These are phyloP conservation scores for Immersiella caudata DNA, from an alignment of 495 filamentous ascomycete genomes.

Conservation along the genomic window DNA sequence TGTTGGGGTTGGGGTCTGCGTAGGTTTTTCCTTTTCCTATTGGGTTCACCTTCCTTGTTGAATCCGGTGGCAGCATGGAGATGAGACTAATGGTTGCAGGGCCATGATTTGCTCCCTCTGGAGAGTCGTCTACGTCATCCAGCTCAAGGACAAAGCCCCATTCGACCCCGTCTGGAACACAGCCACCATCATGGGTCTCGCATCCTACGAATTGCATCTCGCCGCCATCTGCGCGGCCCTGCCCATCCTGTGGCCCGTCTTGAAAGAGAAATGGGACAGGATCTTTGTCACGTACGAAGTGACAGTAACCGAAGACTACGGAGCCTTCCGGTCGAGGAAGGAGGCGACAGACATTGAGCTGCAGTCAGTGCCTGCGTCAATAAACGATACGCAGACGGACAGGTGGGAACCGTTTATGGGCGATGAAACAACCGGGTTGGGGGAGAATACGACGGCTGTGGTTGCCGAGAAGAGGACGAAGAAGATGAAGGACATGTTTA, in stretches of 20 bases:
- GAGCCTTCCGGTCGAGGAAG: conserved; percentile 1
- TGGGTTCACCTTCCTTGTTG: background rate
- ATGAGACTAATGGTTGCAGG: conserved; percentile 17
- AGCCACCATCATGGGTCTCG: conserved; percentile 21
- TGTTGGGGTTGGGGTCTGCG: conserved; percentile 37
- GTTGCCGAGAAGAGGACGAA: conserved; percentile 15
- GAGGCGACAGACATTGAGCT: conserved; percentile 4
- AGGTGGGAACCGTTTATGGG: conserved; percentile 24
- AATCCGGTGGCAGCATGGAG: background rate
- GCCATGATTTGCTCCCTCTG: conserved; percentile 37
- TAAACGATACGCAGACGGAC: background rate
- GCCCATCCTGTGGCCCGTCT: conserved; percentile 37
- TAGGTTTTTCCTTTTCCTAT: conserved; percentile 19
- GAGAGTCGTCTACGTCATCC: conserved; percentile 36
- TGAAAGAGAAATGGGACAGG: conserved; percentile 17
- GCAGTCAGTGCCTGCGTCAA: background rate
- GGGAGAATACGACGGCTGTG: conserved; percentile 18
- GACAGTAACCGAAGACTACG: conserved; percentile 16
- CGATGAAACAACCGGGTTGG: conserved; percentile 22
- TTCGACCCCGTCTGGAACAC: conserved; percentile 41
- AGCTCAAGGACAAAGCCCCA: conserved; percentile 17
- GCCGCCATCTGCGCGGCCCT: conserved; percentile 34
- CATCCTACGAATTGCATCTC: conserved; percentile 13
- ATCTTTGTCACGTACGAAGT: conserved; percentile 44
- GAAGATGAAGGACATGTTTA: background rate